Percentiles rank a stretch among this genome's conserved stretches.
phyloP scores from a whole-genome alignment of 208 protist genomes.

The Entamoeba invadens region DNA sequence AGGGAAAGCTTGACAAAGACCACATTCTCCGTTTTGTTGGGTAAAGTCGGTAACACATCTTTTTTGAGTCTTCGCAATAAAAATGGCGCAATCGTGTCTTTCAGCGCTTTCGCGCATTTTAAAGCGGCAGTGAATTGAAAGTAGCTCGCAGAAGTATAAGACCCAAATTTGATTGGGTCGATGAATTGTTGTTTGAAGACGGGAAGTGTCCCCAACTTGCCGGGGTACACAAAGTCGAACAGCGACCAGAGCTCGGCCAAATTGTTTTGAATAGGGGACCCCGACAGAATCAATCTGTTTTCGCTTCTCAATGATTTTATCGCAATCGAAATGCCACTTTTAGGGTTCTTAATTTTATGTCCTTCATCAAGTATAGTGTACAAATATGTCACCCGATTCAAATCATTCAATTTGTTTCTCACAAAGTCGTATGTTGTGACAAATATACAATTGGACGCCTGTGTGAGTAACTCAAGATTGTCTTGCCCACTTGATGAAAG shows the following conservation, averaged over 20 bases:
- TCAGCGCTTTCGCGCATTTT: neutral
- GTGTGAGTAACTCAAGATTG: neutral
- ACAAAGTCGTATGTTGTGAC: conserved; percentile 5
- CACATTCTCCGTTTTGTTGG: conserved; percentile 14
- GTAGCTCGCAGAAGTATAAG: conserved; percentile 58
- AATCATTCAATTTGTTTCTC: neutral
- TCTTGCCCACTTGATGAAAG: too few relatives aligned
- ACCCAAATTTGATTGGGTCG: conserved; percentile 59
- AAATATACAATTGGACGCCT: neutral
- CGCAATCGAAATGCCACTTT: neutral
- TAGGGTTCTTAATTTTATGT: conserved; percentile 16
- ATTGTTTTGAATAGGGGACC: conserved; percentile 84
- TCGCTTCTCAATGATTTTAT: conserved; percentile 23
- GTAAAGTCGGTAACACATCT: conserved; percentile 13
- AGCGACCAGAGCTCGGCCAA: conserved; percentile 92
- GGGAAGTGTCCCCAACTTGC: conserved; percentile 61
- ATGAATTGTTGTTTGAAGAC: conserved; percentile 58
- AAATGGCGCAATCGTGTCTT: conserved; percentile 7
- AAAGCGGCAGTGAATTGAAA: conserved; percentile 24
- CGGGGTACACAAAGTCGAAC: conserved; percentile 92
- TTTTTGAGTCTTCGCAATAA: conserved; percentile 20
- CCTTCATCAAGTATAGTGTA: conserved; percentile 14
- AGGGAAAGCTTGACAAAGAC: conserved; percentile 12
- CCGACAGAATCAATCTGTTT: conserved; percentile 75
- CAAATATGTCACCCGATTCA: neutral